A percentile compares a stretch with the other conserved stretches of the same genome.
Conservation (phyloP, 352 stramenopile species). For the Phytophthora vignae region DNA sequence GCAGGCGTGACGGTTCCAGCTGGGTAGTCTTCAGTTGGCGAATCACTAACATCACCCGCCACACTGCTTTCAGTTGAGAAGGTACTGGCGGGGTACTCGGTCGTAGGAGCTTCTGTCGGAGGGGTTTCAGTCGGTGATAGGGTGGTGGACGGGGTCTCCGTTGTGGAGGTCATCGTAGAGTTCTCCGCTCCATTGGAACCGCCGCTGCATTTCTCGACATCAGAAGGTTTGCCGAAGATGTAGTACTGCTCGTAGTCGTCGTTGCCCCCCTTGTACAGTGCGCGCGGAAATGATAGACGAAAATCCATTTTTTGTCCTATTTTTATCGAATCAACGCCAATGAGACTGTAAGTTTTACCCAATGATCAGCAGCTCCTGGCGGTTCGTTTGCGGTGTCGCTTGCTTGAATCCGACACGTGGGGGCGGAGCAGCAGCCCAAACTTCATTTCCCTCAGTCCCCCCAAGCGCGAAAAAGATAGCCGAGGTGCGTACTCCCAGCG, state of each 20-base stretch:
- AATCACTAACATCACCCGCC: constrained; percentile 3
- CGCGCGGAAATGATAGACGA: too few relatives aligned
- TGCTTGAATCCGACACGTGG: too few relatives aligned
- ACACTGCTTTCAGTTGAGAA: constrained; percentile 18
- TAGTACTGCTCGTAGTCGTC: constrained; percentile 56
- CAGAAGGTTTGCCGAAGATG: constrained; percentile 54
- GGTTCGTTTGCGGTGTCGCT: too few relatives aligned
- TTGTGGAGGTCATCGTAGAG: constrained; percentile 11
- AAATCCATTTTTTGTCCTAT: too few relatives aligned
- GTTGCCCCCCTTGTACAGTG: constrained; percentile 62
- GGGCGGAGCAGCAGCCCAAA: too few relatives aligned
- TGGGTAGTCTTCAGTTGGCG: constrained; percentile 6
- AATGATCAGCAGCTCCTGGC: too few relatives aligned
- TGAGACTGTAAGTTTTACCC: too few relatives aligned
- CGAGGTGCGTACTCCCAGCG: too few relatives aligned
- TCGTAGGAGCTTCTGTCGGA: constrained; percentile 4
- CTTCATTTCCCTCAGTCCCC: too few relatives aligned
- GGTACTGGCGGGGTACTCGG: constrained; percentile 1
- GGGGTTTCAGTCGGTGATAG: neutral
- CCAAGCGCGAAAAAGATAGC: too few relatives aligned
- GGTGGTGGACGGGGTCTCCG: neutral
- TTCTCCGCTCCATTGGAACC: constrained; percentile 19
- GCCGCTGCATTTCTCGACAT: constrained; percentile 52
- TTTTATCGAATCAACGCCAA: too few relatives aligned
- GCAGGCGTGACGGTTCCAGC: constrained; percentile 12